Conservation (phyloP, 2,329 filamentous ascomycete genomes). For the Pochonia chlamydosporia region DNA sequence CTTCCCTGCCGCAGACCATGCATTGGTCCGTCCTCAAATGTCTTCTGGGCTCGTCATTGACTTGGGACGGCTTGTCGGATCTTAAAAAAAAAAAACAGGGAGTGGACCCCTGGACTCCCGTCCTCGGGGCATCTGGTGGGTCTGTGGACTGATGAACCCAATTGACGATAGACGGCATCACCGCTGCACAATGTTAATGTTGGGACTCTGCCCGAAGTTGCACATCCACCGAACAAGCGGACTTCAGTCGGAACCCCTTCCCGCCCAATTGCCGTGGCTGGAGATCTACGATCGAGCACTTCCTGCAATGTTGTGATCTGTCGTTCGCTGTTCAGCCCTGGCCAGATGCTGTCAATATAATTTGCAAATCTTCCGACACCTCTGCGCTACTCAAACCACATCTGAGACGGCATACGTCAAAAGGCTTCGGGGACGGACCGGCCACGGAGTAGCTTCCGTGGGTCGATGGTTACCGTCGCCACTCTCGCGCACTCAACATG, state of each 20-base stretch:
- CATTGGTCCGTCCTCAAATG: conserved; percentile 1
- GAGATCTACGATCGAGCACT: background rate
- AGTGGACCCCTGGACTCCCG: background rate
- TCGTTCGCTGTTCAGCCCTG: background rate
- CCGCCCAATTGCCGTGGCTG: background rate
- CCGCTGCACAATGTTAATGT: background rate
- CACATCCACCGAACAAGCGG: background rate
- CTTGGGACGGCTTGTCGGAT: conserved; percentile 6
- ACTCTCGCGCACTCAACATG: no score
- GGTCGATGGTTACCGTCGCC: no score
- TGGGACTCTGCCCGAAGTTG: background rate
- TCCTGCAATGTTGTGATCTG: background rate
- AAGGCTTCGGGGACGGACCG: no score
- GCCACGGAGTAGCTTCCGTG: no score
- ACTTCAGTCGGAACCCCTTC: background rate
- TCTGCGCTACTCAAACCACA: no score
- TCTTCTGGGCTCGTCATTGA: background rate
- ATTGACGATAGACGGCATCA: background rate
- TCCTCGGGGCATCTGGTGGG: background rate
- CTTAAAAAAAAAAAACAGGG: background rate
- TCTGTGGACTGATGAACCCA: background rate
- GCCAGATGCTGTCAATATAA: background rate
- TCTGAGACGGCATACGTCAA: no score
- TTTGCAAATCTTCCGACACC: no score
- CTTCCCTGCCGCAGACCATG: conserved; percentile 4